These are phyloP conservation scores for Acephala macrosclerotiorum DNA, from an alignment of 2,329 filamentous ascomycete species.

Conservation along the genomic window DNA sequence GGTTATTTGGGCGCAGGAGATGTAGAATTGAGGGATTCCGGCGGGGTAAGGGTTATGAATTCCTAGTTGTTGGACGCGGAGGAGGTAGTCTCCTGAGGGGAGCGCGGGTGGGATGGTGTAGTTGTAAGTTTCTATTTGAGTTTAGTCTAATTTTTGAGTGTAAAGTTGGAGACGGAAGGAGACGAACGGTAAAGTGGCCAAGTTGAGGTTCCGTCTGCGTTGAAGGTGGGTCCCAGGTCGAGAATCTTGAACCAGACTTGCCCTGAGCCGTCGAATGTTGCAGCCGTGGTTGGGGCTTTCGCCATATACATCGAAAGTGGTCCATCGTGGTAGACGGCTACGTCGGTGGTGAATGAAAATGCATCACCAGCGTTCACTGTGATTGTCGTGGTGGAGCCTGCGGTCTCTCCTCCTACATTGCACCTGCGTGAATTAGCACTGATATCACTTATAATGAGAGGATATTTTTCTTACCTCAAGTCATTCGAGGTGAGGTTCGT, in stretches of 20 bases:
- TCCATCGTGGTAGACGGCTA: slow-evolving; percentile 45
- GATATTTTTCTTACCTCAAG: slow-evolving; percentile 24
- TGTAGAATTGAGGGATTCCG: slow-evolving; percentile 43
- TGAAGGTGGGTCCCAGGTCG: slow-evolving; percentile 44
- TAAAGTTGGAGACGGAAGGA: neutral
- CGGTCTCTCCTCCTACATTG: slow-evolving; percentile 47
- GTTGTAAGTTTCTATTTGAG: slow-evolving; percentile 38
- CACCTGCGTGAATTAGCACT: slow-evolving; percentile 55
- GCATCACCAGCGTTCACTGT: slow-evolving; percentile 49
- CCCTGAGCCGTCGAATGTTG: slow-evolving; percentile 46
- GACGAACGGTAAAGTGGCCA: slow-evolving; percentile 40
- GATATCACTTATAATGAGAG: slow-evolving; percentile 41
- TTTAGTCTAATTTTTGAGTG: neutral
- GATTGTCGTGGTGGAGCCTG: slow-evolving; percentile 34
- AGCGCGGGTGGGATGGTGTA: slow-evolving; percentile 40
- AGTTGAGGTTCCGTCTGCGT: slow-evolving; percentile 29
- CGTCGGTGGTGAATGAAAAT: slow-evolving; percentile 55
- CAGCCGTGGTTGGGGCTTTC: slow-evolving; percentile 45
- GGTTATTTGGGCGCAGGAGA: slow-evolving; percentile 41
- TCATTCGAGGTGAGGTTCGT: slow-evolving; percentile 39
- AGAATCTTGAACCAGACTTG: slow-evolving; percentile 48
- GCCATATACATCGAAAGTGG: slow-evolving; percentile 47
- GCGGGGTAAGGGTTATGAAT: slow-evolving; percentile 38
- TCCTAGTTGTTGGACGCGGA: slow-evolving; percentile 41
- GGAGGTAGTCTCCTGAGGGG: slow-evolving; percentile 41